Evolutionary conservation across 2,329 filamentous ascomycete genomes (phyloP).

Genomic region (Thelonectria olida): DNA sequence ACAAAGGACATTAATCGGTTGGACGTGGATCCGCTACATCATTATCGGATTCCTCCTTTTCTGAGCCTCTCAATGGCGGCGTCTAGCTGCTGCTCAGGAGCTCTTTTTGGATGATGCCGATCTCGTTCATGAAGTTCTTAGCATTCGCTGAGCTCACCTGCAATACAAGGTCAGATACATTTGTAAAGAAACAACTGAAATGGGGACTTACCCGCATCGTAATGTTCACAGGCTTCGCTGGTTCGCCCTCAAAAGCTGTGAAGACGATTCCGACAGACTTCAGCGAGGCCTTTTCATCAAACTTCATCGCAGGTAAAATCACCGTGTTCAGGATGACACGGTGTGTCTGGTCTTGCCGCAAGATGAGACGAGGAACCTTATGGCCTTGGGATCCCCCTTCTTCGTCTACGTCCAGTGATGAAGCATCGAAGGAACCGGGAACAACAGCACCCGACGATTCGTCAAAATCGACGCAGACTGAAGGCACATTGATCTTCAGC

Average conservation of each 20-base stretch:
- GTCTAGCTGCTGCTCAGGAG: slow-evolving; percentile 52
- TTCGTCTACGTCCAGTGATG: slow-evolving; percentile 58
- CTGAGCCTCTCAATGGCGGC: slow-evolving; percentile 13
- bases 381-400: slow-evolving; percentile 42
- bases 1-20: slow-evolving; percentile 11
- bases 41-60: slow-evolving; percentile 19
- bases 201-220: slow-evolving; percentile 66
- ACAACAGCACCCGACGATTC: slow-evolving; percentile 59
- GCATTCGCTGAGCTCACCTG: slow-evolving; percentile 65
- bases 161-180: slow-evolving; percentile 13
- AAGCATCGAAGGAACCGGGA: slow-evolving; percentile 65
- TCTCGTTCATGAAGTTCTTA: slow-evolving; percentile 60
- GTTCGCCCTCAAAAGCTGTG: slow-evolving; percentile 67
- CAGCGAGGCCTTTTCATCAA: slow-evolving; percentile 78
- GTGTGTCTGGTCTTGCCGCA: slow-evolving; percentile 90
- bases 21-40: slow-evolving; percentile 14
- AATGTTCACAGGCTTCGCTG: slow-evolving; percentile 64
- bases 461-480: slow-evolving; percentile 64
- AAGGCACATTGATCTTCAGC: slow-evolving; percentile 83
- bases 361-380: slow-evolving; percentile 77
- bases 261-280: slow-evolving; percentile 76
- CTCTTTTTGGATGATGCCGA: slow-evolving; percentile 60
- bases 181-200: not conserved
- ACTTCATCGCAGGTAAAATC: slow-evolving; percentile 80
- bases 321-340: slow-evolving; percentile 87